Evolutionary conservation across 352 stramenopile species (phyloP).

Genomic region (Globisporangium solare): DNA sequence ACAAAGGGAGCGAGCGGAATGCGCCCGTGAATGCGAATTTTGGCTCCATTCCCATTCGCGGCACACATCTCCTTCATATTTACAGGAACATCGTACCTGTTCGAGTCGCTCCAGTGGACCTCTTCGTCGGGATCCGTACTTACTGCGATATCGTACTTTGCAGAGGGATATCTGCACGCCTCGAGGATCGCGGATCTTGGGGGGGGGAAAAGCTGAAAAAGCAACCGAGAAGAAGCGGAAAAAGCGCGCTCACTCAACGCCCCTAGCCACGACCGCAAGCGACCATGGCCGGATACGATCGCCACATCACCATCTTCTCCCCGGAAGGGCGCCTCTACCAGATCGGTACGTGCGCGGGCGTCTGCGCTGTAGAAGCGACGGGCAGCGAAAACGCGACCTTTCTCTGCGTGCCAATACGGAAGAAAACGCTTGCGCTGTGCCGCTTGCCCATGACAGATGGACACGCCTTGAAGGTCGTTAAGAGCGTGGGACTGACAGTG

Average conservation of each 20-base stretch:
- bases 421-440: too few relatives aligned
- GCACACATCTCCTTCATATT: constrained; percentile 3
- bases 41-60: constrained; percentile 1
- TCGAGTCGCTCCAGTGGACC: too few relatives aligned
- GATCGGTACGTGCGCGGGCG: constrained; percentile 65
- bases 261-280: constrained; percentile 24
- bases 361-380: background rate
- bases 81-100: constrained; percentile 16
- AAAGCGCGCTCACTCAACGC: too few relatives aligned
- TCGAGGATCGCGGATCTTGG: too few relatives aligned
- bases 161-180: background rate
- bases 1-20: constrained; percentile 3
- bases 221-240: too few relatives aligned
- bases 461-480: too few relatives aligned
- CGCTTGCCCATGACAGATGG: too few relatives aligned
- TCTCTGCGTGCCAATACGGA: background rate
- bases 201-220: too few relatives aligned
- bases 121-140: too few relatives aligned
- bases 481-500: background rate
- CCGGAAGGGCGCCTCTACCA: constrained; percentile 98
- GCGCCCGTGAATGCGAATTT: constrained; percentile 22
- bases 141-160: constrained; percentile 15
- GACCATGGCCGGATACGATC: constrained; percentile 89
- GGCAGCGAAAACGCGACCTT: constrained; percentile 12
- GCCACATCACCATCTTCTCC: constrained; percentile 98